phyloP scores from a whole-genome alignment of 495 filamentous ascomycete species.

The Astrothelium subdiscretum region DNA sequence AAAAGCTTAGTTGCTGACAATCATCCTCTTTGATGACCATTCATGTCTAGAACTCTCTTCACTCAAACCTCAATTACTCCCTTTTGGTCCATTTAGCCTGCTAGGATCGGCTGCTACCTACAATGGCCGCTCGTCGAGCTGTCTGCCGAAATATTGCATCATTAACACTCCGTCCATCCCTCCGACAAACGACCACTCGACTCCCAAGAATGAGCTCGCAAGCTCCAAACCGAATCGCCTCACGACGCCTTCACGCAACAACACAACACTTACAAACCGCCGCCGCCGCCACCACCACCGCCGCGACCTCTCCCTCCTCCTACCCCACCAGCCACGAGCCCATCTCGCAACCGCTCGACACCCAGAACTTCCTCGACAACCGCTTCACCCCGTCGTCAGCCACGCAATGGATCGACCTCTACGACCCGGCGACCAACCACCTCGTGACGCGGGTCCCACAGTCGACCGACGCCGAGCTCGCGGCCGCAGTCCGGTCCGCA shows the following conservation, averaged over 20 bases:
- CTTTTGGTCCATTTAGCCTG: neutral
- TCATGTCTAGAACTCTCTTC: too few species aligned
- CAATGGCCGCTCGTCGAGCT: slow-evolving; percentile 22
- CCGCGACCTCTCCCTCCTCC: slow-evolving; percentile 48
- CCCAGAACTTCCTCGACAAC: slow-evolving; percentile 88
- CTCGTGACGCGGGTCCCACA: slow-evolving; percentile 96
- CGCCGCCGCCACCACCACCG: slow-evolving; percentile 40
- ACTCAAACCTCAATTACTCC: neutral
- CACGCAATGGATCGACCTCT: slow-evolving; percentile 75
- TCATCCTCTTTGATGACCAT: too few species aligned
- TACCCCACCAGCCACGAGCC: slow-evolving; percentile 77
- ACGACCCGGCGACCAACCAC: slow-evolving; percentile 96
- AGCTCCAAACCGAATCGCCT: slow-evolving; percentile 19
- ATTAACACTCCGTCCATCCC: slow-evolving; percentile 8
- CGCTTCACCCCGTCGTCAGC: slow-evolving; percentile 67
- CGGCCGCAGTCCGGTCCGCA: slow-evolving; percentile 77
- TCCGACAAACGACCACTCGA: slow-evolving; percentile 9
- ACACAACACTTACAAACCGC: slow-evolving; percentile 22
- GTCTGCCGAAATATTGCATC: slow-evolving; percentile 15
- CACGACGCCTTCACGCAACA: slow-evolving; percentile 29
- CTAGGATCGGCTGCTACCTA: neutral
- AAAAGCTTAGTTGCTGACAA: too few species aligned
- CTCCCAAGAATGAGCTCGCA: slow-evolving; percentile 21
- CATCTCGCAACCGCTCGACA: slow-evolving; percentile 63
- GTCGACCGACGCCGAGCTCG: slow-evolving; percentile 80